Percentiles rank a stretch among this genome's conserved stretches.
Evolutionary conservation across 2,329 filamentous ascomycete genomes (phyloP).

Genomic region (Hypoxylon sp.): DNA sequence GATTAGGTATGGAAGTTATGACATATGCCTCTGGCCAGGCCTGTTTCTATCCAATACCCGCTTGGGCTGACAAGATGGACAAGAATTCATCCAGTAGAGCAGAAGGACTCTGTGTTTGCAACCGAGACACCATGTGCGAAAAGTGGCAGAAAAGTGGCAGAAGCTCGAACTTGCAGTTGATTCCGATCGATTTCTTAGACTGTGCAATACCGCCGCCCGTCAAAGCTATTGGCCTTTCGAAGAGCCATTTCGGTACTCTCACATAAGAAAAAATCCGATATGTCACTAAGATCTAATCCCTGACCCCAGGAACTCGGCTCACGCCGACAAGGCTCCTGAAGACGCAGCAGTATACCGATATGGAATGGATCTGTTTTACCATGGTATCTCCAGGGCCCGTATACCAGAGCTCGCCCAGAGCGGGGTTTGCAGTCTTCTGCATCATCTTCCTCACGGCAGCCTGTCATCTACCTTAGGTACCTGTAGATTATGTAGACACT

Average conservation of each 20-base stretch:
- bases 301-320: slow-evolving; percentile 26
- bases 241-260: slow-evolving; percentile 23
- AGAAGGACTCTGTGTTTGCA: slow-evolving; percentile 1
- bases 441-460: slow-evolving; percentile 11
- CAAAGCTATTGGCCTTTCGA: slow-evolving; percentile 11
- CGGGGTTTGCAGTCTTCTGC: slow-evolving; percentile 16
- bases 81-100: slow-evolving; percentile 24
- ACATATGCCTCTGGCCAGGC: slow-evolving; percentile 23
- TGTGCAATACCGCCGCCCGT: background rate
- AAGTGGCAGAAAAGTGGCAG: slow-evolving; percentile 17
- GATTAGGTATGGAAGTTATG: no score
- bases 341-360: slow-evolving; percentile 27
- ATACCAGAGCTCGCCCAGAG: slow-evolving; percentile 4
- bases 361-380: slow-evolving; percentile 24
- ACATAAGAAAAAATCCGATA: slow-evolving; percentile 22
- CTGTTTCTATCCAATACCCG: slow-evolving; percentile 32
- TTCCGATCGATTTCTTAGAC: slow-evolving; percentile 1
- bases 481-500: no score
- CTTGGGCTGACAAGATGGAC: slow-evolving; percentile 19
- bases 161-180: background rate
- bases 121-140: slow-evolving; percentile 31
- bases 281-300: slow-evolving; percentile 31
- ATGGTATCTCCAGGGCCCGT: slow-evolving; percentile 15
- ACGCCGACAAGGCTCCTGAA: slow-evolving; percentile 24
- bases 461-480: slow-evolving; percentile 14